Base-by-base conservation (phyloP, 169 alveolate species). In the Plasmodium knowlesi region DNA sequence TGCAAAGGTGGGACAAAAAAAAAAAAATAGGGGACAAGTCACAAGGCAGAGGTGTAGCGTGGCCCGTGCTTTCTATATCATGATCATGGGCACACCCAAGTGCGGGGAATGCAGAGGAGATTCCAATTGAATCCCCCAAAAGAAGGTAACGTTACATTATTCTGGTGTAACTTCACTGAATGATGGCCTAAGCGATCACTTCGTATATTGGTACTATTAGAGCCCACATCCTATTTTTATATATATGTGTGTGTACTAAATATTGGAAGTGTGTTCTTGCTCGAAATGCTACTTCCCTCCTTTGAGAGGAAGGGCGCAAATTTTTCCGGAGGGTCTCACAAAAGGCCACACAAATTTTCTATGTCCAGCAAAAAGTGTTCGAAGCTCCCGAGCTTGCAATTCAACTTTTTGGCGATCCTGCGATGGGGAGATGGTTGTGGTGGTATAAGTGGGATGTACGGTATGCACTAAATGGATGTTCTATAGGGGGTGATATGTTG, bases 331-430 rank as follows among this genome's bases (percentile, higher is more conserved):
- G 72, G 30, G 6, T 57, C 25, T 82, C 46, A 86, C 43, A 86
- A 53, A 76, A 86, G 81, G 53, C 88, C 67, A 10, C 93, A 86
- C 86, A 86, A 41, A 78, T 86, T 86, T 16, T 86, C 93, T 50
- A 86, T 76, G 50, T 86, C 93, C 46, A 86, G 16, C 32, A 86
- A 32, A 28, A 86, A 86, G 81, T 78, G 78, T 34, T 86, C 88
- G 41, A 86, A 86, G 81, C 70, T 86, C 43, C 93, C 93, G 70
- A 86, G 81, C 28, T 86, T 86, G 67, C 93, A 86, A 46, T 86
- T 86, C 14, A 86, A 22, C 61, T 86, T 73, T 30, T 76, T 86
- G 22, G 86, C 93, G 70, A 76, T 86, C 93, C 93, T 86, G 82
- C 37, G 28, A 25, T 82, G 43, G 25, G 54, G 39, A n/a, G 22